Base-by-base conservation (phyloP, 768 basidiomycete species). In the Auriscalpium microsporum region DNA sequence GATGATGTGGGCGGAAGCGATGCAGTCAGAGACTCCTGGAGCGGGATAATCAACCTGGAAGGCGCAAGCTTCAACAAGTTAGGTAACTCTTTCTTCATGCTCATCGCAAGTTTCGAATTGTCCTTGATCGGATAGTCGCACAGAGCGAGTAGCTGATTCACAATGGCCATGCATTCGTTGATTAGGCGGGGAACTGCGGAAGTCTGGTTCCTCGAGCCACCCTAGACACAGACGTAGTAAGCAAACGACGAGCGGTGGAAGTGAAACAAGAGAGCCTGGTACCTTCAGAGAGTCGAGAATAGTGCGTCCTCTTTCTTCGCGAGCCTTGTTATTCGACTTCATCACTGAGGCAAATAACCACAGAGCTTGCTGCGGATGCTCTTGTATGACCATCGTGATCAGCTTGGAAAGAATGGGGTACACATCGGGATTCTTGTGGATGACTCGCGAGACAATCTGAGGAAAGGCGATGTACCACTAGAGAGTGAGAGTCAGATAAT, bases 381-480 rank as follows among this genome's bases (percentile, higher is more conserved):
- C 80, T 53, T 75, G 71, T n/a, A 98, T 76, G 33, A 98, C 89
- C 16, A 67, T 72, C 14, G 73, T 69, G 53, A 98, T 92, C 36
- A 98, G 78, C 48, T 67, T 70, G 2, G 78, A 74, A 19, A 99
- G 71, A 3, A 83, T 68, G 0, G 66, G 68, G 64, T 80, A 85
- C 3, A 92, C 85, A 1, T 73, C 74, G 10, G 69, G 59, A 62
- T 89, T 86, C 4, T 68, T 71, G 60, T 96, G 90, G 11, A 86
- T 87, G 35, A 99, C 86, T 8, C 96, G 83, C 13, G 95, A 98
- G 13, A 94, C 92, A 52, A 98, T 90, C 74, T 98, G 96, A 3
- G 94, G 94, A 59, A 97, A 94, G 1, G 93, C 94, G 0, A 89
- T 94, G 62, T 84, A 88, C 93, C 95, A 98, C 94, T 98, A 48